These are phyloP conservation scores for sorghum (Sorghum bicolor) DNA, from an alignment of 176 grass and related monocot genomes.

Conservation along the genomic window DNA sequence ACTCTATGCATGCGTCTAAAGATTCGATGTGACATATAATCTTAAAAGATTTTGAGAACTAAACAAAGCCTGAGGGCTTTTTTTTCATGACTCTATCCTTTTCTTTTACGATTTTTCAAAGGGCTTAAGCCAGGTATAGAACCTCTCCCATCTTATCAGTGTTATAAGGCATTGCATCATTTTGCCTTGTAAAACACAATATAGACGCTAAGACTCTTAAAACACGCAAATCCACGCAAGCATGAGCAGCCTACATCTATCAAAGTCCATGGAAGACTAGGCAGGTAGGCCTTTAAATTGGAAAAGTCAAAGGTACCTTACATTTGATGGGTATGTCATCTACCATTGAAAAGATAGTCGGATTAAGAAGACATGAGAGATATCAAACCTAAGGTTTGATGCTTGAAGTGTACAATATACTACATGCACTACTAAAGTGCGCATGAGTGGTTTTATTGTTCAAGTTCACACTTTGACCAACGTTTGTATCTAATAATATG, in stretches of 20 bases:
- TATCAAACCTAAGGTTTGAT: not conserved
- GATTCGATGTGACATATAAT: no score
- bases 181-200: not conserved
- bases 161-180: not conserved
- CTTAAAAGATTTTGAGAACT: no score
- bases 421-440: not conserved
- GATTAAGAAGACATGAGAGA: not conserved
- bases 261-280: not conserved
- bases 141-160: not conserved
- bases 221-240: not conserved
- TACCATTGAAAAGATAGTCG: not conserved
- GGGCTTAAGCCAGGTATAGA: not conserved
- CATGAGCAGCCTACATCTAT: not conserved
- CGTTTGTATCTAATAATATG: not conserved
- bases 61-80: no score
- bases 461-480: not conserved
- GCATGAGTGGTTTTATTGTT: not conserved
- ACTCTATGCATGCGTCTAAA: no score
- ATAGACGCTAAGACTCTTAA: not conserved
- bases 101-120: not conserved
- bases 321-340: not conserved
- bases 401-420: not conserved
- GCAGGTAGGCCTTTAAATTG: not conserved
- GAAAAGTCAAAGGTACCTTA: not conserved
- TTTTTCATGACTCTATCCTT: not conserved